Evolutionary conservation across 306 rosid species (phyloP).

Genomic region (Albizia julibrissin): DNA sequence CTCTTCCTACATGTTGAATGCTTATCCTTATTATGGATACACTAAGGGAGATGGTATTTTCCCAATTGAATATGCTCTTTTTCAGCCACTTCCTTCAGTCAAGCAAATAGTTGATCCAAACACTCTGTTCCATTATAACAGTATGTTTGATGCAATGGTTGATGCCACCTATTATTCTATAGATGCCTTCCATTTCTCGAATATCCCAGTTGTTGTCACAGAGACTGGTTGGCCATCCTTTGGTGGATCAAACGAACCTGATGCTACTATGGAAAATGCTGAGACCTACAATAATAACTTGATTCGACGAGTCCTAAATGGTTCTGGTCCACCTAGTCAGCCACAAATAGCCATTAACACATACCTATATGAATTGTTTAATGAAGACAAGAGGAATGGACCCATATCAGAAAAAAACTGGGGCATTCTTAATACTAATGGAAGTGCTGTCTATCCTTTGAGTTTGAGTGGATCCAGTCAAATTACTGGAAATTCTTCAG

Average conservation of each 20-base stretch:
- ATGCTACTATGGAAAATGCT: slow-evolving; percentile 78
- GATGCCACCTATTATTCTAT: slow-evolving; percentile 87
- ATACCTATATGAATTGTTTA: slow-evolving; percentile 83
- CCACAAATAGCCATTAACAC: slow-evolving; percentile 70
- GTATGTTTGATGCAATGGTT: slow-evolving; percentile 97
- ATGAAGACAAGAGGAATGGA: slow-evolving; percentile 91
- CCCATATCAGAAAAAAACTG: slow-evolving; percentile 67
- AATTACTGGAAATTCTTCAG: slow-evolving; percentile 58
- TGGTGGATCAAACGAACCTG: slow-evolving; percentile 79
- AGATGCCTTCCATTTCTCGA: slow-evolving; percentile 63
- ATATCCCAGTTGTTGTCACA: slow-evolving; percentile 73
- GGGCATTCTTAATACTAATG: slow-evolving; percentile 74
- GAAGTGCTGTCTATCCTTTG: slow-evolving; percentile 68
- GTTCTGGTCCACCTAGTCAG: slow-evolving; percentile 94
- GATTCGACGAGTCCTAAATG: slow-evolving; percentile 70
- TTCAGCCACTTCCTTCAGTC: slow-evolving; percentile 74
- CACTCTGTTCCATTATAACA: slow-evolving; percentile 74
- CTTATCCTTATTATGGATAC: slow-evolving; percentile 76
- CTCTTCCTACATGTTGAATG: slow-evolving; percentile 78
- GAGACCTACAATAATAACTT: slow-evolving; percentile 64
- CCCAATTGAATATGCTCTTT: slow-evolving; percentile 87
- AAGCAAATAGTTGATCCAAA: slow-evolving; percentile 96
- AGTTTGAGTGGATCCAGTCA: slow-evolving; percentile 43
- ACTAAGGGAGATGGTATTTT: slow-evolving; percentile 74
- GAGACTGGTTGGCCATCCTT: slow-evolving; percentile 91